Evolutionary conservation across 2,329 filamentous ascomycete genomes (phyloP).

Genomic region (Arthroderma sp.): DNA sequence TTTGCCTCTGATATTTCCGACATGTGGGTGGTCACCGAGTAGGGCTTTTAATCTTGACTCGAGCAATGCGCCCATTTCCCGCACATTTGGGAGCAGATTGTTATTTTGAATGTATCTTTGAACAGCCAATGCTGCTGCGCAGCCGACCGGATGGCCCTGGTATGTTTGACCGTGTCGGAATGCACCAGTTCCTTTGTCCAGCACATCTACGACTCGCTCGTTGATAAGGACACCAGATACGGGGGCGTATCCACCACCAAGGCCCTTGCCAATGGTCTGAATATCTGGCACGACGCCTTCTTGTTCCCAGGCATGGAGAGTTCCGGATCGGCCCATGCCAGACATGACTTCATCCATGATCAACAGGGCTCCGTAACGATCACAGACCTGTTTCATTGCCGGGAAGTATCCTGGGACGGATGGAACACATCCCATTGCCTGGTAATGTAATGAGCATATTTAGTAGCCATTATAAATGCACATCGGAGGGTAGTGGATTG

Average conservation of each 20-base stretch:
- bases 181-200: slow-evolving; percentile 35
- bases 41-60: slow-evolving; percentile 30
- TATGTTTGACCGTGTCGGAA: slow-evolving; percentile 49
- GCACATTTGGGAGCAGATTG: slow-evolving; percentile 46
- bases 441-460: neutral
- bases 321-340: slow-evolving; percentile 47
- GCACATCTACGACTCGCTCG: slow-evolving; percentile 34
- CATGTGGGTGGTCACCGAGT: slow-evolving; percentile 35
- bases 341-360: slow-evolving; percentile 69
- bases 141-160: slow-evolving; percentile 47
- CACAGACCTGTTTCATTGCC: slow-evolving; percentile 55
- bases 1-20: slow-evolving; percentile 46
- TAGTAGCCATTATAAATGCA: neutral
- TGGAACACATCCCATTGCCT: slow-evolving; percentile 57
- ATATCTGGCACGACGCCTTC: slow-evolving; percentile 47
- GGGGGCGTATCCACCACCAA: slow-evolving; percentile 44
- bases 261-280: slow-evolving; percentile 46
- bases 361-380: slow-evolving; percentile 58
- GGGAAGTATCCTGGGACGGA: slow-evolving; percentile 55
- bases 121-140: slow-evolving; percentile 47
- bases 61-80: slow-evolving; percentile 37
- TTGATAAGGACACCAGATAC: slow-evolving; percentile 43
- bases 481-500: neutral
- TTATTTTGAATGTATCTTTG: slow-evolving; percentile 41
- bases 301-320: slow-evolving; percentile 47